Percentiles rank a stretch among this genome's conserved stretches.
Evolutionary conservation across 805 yeast species (phyloP).

Genomic region (Schizosaccharomyces japonicus): DNA sequence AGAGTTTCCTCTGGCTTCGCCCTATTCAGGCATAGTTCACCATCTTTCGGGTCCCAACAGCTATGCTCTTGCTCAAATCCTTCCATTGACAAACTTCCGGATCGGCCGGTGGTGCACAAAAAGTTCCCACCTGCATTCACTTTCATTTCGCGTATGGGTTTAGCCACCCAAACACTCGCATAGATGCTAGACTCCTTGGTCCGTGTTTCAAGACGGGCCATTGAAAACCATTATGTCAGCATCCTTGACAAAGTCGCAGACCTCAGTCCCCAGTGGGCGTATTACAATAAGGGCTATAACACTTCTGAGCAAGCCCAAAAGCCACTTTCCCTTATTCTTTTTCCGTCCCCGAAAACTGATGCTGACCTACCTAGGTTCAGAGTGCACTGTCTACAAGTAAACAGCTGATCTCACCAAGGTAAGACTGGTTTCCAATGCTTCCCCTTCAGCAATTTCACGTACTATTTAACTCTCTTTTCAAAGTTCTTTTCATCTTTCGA

Average conservation of each 20-base stretch:
- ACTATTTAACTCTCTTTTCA: constrained; percentile 24
- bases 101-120: constrained; percentile 20
- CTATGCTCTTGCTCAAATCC: constrained; percentile 23
- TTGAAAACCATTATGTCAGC: constrained; percentile 18
- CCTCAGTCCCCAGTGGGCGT: constrained; percentile 14
- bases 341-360: constrained; percentile 20
- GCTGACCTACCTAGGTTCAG: constrained; percentile 15
- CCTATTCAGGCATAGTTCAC: constrained; percentile 25
- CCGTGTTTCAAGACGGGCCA: constrained; percentile 22
- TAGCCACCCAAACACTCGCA: constrained; percentile 21
- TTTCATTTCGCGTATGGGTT: constrained; percentile 22
- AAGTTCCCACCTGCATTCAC: constrained; percentile 20
- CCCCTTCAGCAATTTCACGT: constrained; percentile 25
- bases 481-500: constrained; percentile 24
- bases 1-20: constrained; percentile 25
- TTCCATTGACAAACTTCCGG: constrained; percentile 19
- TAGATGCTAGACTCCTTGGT: constrained; percentile 23
- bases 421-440: constrained; percentile 22
- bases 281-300: constrained; percentile 7
- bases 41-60: constrained; percentile 25
- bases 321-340: constrained; percentile 18
- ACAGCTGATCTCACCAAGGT: constrained; percentile 12
- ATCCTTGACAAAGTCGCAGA: constrained; percentile 19
- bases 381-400: constrained; percentile 16
- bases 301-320: constrained; percentile 13